These are phyloP conservation scores for Rhizopogon vulgaris DNA, from an alignment of 768 basidiomycete species.

Conservation along the genomic window DNA sequence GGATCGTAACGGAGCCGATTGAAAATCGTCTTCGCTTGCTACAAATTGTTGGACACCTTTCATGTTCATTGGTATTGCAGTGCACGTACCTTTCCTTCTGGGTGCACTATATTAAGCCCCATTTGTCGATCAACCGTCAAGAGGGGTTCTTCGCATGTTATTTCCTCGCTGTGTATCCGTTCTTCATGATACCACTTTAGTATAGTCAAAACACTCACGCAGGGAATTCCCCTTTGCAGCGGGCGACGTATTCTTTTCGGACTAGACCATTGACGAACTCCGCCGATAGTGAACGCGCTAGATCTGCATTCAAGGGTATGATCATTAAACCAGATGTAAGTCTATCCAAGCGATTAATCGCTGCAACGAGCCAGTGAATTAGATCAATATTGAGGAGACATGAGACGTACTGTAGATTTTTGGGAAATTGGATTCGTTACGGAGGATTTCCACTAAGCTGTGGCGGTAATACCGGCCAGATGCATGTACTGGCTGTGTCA, in stretches of 20 bases:
- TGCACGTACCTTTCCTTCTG: conserved; percentile 65
- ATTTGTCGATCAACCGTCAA: conserved; percentile 93
- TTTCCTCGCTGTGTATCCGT: conserved; percentile 51
- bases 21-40: conserved; percentile 90
- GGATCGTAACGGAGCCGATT: conserved; percentile 75
- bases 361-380: conserved; percentile 31
- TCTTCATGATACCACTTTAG: background rate
- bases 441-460: conserved; percentile 81
- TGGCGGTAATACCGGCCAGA: conserved; percentile 88
- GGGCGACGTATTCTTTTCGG: conserved; percentile 88
- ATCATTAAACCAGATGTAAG: conserved; percentile 96
- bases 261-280: conserved; percentile 83
- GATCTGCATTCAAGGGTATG: conserved; percentile 64
- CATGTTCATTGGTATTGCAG: background rate
- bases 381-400: background rate
- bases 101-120: conserved; percentile 94
- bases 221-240: conserved; percentile 82
- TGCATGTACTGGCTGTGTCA: conserved; percentile 78
- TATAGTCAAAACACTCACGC: conserved; percentile 45
- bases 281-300: conserved; percentile 63
- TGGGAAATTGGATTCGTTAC: conserved; percentile 73
- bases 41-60: conserved; percentile 2
- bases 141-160: conserved; percentile 80
- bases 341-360: conserved; percentile 90
- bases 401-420: conserved; percentile 73